Percentiles rank a stretch among this genome's conserved stretches.
phyloP scores from a whole-genome alignment of 139 green algal species.

The Chlamydomonas schloesseri region DNA sequence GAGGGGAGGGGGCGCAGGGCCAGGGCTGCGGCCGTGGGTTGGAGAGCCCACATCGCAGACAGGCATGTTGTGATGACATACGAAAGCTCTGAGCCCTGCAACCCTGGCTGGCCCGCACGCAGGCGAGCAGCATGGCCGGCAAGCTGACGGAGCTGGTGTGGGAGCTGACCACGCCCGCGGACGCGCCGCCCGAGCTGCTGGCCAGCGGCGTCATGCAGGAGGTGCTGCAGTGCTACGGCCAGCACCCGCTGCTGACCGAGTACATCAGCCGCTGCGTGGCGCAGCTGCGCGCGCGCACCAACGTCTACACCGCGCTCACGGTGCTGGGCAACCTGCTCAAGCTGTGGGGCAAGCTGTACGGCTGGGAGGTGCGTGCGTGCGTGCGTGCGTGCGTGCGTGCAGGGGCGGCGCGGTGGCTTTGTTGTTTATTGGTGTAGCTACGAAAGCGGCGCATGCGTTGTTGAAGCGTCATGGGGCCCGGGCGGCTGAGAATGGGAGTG shows the following conservation, averaged over 20 bases:
- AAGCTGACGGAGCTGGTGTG: slow-evolving; percentile 69
- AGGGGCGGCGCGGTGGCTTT: too few species aligned
- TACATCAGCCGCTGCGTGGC: slow-evolving; percentile 46
- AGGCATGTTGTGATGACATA: too few species aligned
- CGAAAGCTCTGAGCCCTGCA: too few species aligned
- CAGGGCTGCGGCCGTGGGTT: too few species aligned
- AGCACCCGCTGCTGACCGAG: background rate
- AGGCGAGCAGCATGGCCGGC: slow-evolving; percentile 28
- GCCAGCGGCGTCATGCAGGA: slow-evolving; percentile 42
- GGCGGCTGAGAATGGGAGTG: too few species aligned
- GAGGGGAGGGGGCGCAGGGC: too few species aligned
- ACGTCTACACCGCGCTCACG: slow-evolving; percentile 44
- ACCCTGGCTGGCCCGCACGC: too few species aligned
- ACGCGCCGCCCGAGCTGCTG: slow-evolving; percentile 58
- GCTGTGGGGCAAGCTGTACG: slow-evolving; percentile 39
- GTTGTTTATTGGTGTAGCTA: too few species aligned
- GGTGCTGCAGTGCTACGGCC: slow-evolving; percentile 49
- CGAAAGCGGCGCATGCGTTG: too few species aligned
- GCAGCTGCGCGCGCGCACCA: slow-evolving; percentile 23
- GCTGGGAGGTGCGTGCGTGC: slow-evolving; percentile 20
- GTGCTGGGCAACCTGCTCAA: slow-evolving; percentile 52
- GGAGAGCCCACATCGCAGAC: too few species aligned
- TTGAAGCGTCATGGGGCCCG: too few species aligned
- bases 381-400: background rate
- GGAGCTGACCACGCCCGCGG: slow-evolving; percentile 63